A percentile compares a stretch with the other conserved stretches of the same genome.
These are phyloP conservation scores for Aspergillus heteromorphus DNA, from an alignment of 495 filamentous ascomycete genomes.

Conservation along the genomic window DNA sequence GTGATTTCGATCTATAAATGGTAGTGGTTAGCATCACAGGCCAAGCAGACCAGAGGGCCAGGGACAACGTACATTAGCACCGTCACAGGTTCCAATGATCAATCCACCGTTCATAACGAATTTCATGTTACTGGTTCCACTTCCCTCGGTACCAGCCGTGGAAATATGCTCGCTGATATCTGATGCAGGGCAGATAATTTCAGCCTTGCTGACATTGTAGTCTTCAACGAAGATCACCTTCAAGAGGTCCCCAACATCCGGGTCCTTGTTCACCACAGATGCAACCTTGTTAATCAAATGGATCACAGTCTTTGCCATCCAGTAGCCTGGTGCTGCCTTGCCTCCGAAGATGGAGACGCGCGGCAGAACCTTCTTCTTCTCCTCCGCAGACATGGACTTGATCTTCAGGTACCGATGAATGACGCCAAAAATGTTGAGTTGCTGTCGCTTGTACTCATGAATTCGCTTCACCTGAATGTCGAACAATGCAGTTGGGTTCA, in stretches of 20 bases:
- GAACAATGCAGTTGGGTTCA: conserved; percentile 85
- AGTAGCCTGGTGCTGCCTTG: conserved; percentile 96
- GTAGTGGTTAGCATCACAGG: conserved; percentile 10
- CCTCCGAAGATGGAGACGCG: conserved; percentile 96
- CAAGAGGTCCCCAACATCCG: conserved; percentile 84
- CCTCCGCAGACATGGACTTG: conserved; percentile 76
- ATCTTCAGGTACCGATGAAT: conserved; percentile 91
- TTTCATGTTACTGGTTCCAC: conserved; percentile 85
- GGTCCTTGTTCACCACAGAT: conserved; percentile 84
- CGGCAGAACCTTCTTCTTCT: conserved; percentile 84
- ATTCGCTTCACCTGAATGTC: conserved; percentile 99
- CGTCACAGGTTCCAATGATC: conserved; percentile 96
- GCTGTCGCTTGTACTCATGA: conserved; percentile 98
- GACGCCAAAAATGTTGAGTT: conserved; percentile 97
- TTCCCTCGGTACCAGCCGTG: conserved; percentile 86
- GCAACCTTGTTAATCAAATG: conserved; percentile 93
- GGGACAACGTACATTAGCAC: conserved; percentile 73
- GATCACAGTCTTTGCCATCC: conserved; percentile 99
- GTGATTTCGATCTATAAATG: conserved; percentile 83
- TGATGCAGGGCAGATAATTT: conserved; percentile 90
- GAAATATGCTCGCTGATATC: conserved; percentile 99
- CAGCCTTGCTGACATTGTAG: conserved; percentile 99
- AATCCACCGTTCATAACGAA: conserved; percentile 95
- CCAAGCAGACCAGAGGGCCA: background rate
- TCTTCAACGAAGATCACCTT: conserved; percentile 98